These are phyloP conservation scores for Lepidium africanum DNA, from an alignment of 345 rosid genomes.

Conservation along the genomic window DNA sequence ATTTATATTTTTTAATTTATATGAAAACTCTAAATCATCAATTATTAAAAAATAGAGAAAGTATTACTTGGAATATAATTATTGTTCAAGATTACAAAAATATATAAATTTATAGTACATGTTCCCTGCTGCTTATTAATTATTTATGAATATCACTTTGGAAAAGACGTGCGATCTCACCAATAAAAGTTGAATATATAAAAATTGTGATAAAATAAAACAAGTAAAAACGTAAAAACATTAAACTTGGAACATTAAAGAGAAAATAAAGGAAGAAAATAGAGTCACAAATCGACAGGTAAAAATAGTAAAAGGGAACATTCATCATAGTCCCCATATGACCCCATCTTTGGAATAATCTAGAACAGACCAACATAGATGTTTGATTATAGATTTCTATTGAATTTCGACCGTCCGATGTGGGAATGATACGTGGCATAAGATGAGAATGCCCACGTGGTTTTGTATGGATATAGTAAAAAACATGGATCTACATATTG, in stretches of 20 bases:
- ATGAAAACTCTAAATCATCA: no score
- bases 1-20: no score
- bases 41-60: not conserved
- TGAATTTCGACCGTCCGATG: constrained; percentile 31
- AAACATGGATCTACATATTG: constrained; percentile 34
- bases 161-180: constrained; percentile 22
- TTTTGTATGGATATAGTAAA: not conserved
- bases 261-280: not conserved
- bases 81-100: not conserved
- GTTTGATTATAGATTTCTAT: constrained; percentile 33
- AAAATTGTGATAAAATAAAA: not conserved
- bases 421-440: not conserved
- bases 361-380: constrained; percentile 41
- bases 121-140: not conserved
- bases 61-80: not conserved
- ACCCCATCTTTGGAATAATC: constrained; percentile 42
- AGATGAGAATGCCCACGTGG: constrained; percentile 1
- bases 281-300: not conserved
- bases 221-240: not conserved
- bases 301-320: constrained; percentile 8
- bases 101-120: not conserved
- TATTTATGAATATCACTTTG: not conserved
- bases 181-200: not conserved
- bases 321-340: not conserved
- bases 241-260: not conserved